phyloP scores from a whole-genome alignment of 1,139 yeast species.

The Yarrowia galli region DNA sequence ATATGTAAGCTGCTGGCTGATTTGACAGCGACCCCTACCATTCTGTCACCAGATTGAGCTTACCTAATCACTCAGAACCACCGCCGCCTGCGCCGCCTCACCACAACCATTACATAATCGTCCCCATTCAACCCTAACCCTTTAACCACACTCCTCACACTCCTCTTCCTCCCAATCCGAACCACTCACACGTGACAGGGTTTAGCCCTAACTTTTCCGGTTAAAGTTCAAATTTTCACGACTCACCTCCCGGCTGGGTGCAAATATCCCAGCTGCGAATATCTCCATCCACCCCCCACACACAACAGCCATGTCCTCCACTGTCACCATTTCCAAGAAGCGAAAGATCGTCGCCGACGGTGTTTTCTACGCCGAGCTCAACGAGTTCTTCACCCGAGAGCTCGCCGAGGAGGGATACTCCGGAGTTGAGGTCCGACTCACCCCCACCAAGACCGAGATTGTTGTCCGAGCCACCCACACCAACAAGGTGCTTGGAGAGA shows the following conservation, averaged over 20 bases:
- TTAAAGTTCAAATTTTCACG: constrained; percentile 11
- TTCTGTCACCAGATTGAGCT: no score
- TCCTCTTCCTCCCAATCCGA: not conserved
- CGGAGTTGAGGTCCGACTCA: constrained; percentile 99
- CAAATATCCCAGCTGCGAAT: not conserved
- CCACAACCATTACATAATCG: no score
- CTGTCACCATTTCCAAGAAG: constrained; percentile 53
- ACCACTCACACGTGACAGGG: constrained; percentile 17
- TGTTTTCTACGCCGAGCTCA: constrained; percentile 99
- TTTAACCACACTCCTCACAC: no score
- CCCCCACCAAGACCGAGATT: constrained; percentile 97
- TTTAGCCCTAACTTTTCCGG: constrained; percentile 23
- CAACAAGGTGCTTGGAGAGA: constrained; percentile 98
- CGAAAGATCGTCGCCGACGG: constrained; percentile 92
- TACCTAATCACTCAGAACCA: no score
- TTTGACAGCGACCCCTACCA: no score
- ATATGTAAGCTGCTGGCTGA: no score
- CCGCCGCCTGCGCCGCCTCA: no score
- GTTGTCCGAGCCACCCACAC: constrained; percentile 99
- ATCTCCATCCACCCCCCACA: not conserved
- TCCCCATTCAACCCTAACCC: no score
- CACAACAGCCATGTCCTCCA: constrained; percentile 40
- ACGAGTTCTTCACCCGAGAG: constrained; percentile 99
- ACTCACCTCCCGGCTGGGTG: constrained; percentile 3
- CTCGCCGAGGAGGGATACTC: constrained; percentile 99